phyloP scores from a whole-genome alignment of 2,329 filamentous ascomycete genomes.

The Microdochium trichocladiopsis region DNA sequence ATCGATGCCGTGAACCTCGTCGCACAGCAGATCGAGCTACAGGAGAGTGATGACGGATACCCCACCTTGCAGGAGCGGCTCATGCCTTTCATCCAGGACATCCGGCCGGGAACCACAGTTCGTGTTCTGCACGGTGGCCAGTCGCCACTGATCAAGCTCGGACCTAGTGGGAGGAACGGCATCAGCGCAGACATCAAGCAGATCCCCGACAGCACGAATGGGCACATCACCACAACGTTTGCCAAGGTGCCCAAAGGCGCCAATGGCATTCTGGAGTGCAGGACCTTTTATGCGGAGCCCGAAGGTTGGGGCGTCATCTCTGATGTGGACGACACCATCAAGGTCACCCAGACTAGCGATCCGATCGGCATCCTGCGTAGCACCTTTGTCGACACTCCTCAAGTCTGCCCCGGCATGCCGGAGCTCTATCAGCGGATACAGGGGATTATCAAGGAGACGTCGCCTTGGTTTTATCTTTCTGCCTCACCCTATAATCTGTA shows the following conservation, averaged over 20 bases:
- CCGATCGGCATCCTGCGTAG: slow-evolving; percentile 73
- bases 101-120: slow-evolving; percentile 63
- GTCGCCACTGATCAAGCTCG: slow-evolving; percentile 41
- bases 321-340: slow-evolving; percentile 94
- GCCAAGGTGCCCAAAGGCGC: slow-evolving; percentile 44
- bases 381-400: slow-evolving; percentile 73
- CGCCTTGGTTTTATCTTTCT: slow-evolving; percentile 88
- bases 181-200: slow-evolving; percentile 58
- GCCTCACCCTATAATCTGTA: slow-evolving; percentile 94
- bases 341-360: slow-evolving; percentile 76
- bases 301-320: slow-evolving; percentile 74
- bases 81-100: slow-evolving; percentile 70
- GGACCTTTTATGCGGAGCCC: slow-evolving; percentile 66
- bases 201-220: slow-evolving; percentile 34
- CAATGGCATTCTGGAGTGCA: slow-evolving; percentile 52
- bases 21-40: slow-evolving; percentile 61
- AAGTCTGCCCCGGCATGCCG: slow-evolving; percentile 73
- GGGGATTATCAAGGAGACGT: slow-evolving; percentile 41
- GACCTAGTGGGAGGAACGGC: slow-evolving; percentile 65
- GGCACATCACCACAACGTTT: slow-evolving; percentile 33
- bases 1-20: slow-evolving; percentile 64
- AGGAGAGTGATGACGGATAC: slow-evolving; percentile 49
- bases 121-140: slow-evolving; percentile 49
- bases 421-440: slow-evolving; percentile 68
- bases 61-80: slow-evolving; percentile 60